Percentiles rank a stretch among this genome's conserved stretches.
Evolutionary conservation across 495 filamentous ascomycete species (phyloP).

Genomic region (Mytilinidion resinicola): DNA sequence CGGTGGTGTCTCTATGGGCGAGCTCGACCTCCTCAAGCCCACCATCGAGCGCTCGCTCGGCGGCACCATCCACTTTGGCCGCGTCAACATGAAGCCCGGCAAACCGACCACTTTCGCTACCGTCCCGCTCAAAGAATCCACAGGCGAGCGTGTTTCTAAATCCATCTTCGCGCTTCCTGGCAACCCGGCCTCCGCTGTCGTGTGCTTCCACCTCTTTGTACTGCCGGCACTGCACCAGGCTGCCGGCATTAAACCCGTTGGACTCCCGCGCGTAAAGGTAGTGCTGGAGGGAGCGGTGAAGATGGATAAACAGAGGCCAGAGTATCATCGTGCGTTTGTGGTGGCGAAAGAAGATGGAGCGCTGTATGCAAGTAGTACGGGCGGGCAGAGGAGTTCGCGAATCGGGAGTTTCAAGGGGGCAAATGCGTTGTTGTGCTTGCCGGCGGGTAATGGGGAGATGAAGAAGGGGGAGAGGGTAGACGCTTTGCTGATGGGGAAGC

Average conservation of each 20-base stretch:
- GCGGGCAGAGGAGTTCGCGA: conserved; percentile 78
- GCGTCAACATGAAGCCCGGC: conserved; percentile 95
- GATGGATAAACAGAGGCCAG: conserved; percentile 66
- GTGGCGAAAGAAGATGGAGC: conserved; percentile 56
- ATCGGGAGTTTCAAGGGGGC: conserved; percentile 83
- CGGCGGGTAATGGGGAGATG: conserved; percentile 45
- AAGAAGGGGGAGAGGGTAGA: conserved; percentile 51
- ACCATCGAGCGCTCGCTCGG: conserved; percentile 87
- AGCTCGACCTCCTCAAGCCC: conserved; percentile 94
- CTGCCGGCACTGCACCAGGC: conserved; percentile 76
- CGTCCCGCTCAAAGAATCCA: conserved; percentile 52
- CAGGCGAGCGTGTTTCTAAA: conserved; percentile 48
- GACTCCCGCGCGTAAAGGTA: conserved; percentile 66
- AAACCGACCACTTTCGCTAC: conserved; percentile 97
- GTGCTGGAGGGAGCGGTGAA: conserved; percentile 62
- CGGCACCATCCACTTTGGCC: conserved; percentile 93
- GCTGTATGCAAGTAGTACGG: conserved; percentile 76
- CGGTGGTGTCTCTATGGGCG: conserved; percentile 96
- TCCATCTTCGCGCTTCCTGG: conserved; percentile 88
- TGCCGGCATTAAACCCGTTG: conserved; percentile 53
- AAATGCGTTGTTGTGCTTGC: conserved; percentile 78
- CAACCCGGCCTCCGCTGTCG: conserved; percentile 87
- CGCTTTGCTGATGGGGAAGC: conserved; percentile 56
- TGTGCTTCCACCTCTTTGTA: conserved; percentile 91
- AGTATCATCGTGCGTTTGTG: conserved; percentile 79